Percentiles rank a stretch among this genome's conserved stretches.
These are phyloP conservation scores for Babesia sp. DNA, from an alignment of 169 alveolate species.

Conservation along the genomic window DNA sequence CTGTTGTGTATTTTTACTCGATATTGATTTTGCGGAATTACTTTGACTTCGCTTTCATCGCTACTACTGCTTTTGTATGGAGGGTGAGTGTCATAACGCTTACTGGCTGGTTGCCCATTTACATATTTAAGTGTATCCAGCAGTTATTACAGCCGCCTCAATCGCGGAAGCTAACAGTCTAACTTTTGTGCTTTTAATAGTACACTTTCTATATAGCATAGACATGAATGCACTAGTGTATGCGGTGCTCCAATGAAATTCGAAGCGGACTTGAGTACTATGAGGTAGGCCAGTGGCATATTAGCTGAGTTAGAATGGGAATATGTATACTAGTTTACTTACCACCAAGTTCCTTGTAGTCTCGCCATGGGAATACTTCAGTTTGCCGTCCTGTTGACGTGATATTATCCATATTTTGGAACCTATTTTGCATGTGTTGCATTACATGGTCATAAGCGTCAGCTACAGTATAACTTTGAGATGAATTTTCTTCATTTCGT, in stretches of 20 bases:
- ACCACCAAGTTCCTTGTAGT: conserved; percentile 14
- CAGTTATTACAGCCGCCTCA: conserved; percentile 87
- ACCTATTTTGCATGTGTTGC: background rate
- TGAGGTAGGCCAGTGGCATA: conserved; percentile 43
- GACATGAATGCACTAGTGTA: conserved; percentile 35
- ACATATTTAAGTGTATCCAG: conserved; percentile 78
- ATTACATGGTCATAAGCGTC: conserved; percentile 6
- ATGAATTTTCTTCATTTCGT: background rate
- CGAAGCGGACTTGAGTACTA: conserved; percentile 34
- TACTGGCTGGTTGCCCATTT: conserved; percentile 91
- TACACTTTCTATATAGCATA: conserved; percentile 31
- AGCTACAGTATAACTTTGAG: background rate
- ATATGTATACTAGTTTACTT: background rate
- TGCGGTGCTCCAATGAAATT: conserved; percentile 57
- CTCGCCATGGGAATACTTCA: conserved; percentile 42
- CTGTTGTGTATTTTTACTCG: conserved; percentile 81
- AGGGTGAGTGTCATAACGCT: conserved; percentile 86
- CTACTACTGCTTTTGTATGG: conserved; percentile 86
- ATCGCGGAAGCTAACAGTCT: conserved; percentile 76
- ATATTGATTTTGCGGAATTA: conserved; percentile 85
- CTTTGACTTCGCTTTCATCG: conserved; percentile 86
- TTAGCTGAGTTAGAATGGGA: conserved; percentile 8
- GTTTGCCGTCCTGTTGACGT: conserved; percentile 28
- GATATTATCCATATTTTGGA: conserved; percentile 48
- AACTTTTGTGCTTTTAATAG: background rate